A percentile compares a stretch with the other conserved stretches of the same genome.
Conservation (phyloP, 805 yeast species). For the Alloascoidea africana region DNA sequence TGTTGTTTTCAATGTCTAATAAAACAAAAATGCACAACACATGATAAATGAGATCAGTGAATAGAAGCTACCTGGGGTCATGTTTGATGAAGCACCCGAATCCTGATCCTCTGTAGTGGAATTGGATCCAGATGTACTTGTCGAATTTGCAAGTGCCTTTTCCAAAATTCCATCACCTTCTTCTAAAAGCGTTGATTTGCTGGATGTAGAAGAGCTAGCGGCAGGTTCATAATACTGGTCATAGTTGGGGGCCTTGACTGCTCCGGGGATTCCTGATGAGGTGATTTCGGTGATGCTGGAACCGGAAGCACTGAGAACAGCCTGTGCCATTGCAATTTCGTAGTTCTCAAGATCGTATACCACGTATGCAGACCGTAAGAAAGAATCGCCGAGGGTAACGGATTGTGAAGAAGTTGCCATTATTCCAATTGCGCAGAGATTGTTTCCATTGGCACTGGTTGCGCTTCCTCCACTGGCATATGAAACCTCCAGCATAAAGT, state of each 20-base stretch:
- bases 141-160: too few species aligned
- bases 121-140: too few species aligned
- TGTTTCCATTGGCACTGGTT: not conserved
- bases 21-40: too few species aligned
- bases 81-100: too few species aligned
- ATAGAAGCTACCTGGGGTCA: too few species aligned
- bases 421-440: not conserved
- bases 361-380: constrained; percentile 34
- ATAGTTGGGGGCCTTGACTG: not conserved
- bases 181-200: too few species aligned
- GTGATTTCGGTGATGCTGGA: not conserved
- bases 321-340: not conserved
- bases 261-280: not conserved
- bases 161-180: too few species aligned
- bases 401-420: not conserved
- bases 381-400: constrained; percentile 36
- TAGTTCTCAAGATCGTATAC: constrained; percentile 37
- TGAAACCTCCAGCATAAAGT: constrained; percentile 2
- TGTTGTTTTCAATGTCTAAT: too few species aligned
- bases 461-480: not conserved
- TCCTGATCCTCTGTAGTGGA: too few species aligned
- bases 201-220: too few species aligned
- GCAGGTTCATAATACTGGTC: not conserved
- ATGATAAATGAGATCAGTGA: too few species aligned
- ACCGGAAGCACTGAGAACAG: not conserved